A percentile compares a stretch with the other conserved stretches of the same genome.
These are phyloP conservation scores for Beauveria sp. DNA, from an alignment of 2,329 filamentous ascomycete genomes.

Conservation along the genomic window DNA sequence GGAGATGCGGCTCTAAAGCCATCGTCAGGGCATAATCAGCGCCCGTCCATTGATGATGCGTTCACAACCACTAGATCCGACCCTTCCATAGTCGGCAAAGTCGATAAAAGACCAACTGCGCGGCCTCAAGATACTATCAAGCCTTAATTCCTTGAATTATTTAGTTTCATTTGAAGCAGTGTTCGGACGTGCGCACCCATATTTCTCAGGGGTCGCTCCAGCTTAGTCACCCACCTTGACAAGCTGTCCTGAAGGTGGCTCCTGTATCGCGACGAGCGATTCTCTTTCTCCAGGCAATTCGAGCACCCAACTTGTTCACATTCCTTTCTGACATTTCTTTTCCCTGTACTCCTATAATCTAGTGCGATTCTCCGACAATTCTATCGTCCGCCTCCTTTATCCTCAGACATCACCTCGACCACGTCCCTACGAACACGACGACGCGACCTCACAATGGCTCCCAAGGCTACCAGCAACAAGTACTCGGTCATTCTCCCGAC, in stretches of 20 bases:
- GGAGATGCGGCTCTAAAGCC: too few species aligned
- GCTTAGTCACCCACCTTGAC: conserved; percentile 9
- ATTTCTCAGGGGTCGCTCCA: conserved; percentile 6
- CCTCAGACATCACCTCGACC: background rate
- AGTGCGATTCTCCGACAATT: background rate
- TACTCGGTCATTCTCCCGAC: conserved; percentile 97
- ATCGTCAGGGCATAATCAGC: too few species aligned
- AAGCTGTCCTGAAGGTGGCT: conserved; percentile 1
- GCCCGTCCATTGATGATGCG: too few species aligned
- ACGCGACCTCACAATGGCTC: conserved; percentile 34
- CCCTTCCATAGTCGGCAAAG: too few species aligned
- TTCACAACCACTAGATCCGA: too few species aligned
- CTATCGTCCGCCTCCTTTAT: background rate
- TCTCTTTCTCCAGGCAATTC: background rate
- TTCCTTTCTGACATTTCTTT: background rate
- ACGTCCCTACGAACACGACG: background rate
- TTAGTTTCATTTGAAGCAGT: too few species aligned
- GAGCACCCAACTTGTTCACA: conserved; percentile 10
- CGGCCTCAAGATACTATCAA: too few species aligned
- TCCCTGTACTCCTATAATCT: background rate
- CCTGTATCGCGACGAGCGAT: background rate
- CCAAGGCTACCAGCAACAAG: conserved; percentile 50
- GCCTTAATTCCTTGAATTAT: too few species aligned
- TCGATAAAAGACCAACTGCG: too few species aligned
- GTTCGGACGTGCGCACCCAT: background rate